Evolutionary conservation across 768 basidiomycete species (phyloP), one percentile per base, ranked within the genome.

Genomic region (Trametes punicea): DNA sequence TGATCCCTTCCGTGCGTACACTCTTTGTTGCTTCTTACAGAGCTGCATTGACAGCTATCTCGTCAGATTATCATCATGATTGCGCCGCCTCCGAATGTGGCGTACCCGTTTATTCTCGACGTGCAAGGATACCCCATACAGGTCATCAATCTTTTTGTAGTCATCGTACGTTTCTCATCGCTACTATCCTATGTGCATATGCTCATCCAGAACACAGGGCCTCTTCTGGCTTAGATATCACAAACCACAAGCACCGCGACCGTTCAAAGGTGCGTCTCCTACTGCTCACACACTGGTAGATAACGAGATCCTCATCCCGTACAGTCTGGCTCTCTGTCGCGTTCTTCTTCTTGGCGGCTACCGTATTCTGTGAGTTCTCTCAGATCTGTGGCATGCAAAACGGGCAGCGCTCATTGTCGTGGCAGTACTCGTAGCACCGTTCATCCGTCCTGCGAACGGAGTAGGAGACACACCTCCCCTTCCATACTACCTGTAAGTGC

Each of bases 391-490:
- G 18, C 16, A 36, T 6, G 6, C 33, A 11, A 29, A 18, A 29
- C 18, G 23, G 5, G 27, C 26, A 31, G 3, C 9, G 4, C 31
- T 29, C 25, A 1, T 29, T 6, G 15, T 33, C 10, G 20, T 4
- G 31, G 16, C 34, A 63, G 82, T 85, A 9, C 70, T 84, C 6
- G 64, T 84, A 8, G 77, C 77, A 0, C 83, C 83, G 0, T 84
- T 83, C 71, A 46, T 84, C 6, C 75, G 63, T 25, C 83, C 83
- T 2, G 71, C 79, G 0, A 79, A 79, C 56, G 73, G 75, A 9
- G 74, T 80, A 0, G 83, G 83, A 6, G 82, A 84, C 57, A 82
- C 82, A 0, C 81, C 81, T 9, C 80, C 83, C 15, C 45, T 60
- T 21, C 51, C 41, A 11, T 49, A 34, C 45, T 46, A 41, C 31